Evolutionary conservation across 805 yeast species (phyloP).

Genomic region (Phaffomyces opuntiae): DNA sequence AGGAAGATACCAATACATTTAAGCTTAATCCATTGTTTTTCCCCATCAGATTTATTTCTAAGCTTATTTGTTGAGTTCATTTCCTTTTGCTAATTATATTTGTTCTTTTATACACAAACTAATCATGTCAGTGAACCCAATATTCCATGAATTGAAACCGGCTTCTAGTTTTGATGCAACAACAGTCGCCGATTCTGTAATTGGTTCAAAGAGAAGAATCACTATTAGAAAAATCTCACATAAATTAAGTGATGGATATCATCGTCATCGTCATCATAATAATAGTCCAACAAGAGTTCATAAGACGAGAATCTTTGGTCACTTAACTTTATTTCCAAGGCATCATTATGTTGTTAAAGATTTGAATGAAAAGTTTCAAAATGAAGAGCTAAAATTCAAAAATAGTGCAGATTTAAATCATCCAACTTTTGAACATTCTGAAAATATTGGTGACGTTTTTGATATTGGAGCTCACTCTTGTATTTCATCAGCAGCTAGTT

Average conservation of each 20-base stretch:
- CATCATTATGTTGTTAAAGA: not conserved
- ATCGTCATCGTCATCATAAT: not conserved
- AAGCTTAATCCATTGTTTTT: not conserved
- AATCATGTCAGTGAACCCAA: conserved; percentile 1
- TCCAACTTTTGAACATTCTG: conserved; percentile 1
- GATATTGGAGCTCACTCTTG: not conserved
- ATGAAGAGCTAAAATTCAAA: not conserved
- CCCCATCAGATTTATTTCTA: not conserved
- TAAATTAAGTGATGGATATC: conserved; percentile 1
- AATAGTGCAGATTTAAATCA: conserved; percentile 4
- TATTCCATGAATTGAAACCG: conserved; percentile 1
- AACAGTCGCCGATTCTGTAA: not conserved
- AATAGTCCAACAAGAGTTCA: not conserved
- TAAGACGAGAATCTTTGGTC: not conserved
- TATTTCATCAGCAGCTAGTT: conserved; percentile 4
- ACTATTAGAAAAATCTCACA: conserved; percentile 6
- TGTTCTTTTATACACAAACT: not conserved
- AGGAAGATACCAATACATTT: not conserved
- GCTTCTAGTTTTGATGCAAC: not conserved
- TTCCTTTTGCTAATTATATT: no score
- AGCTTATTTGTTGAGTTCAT: no score
- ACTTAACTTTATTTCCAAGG: not conserved
- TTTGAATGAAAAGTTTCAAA: not conserved
- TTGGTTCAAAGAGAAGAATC: not conserved
- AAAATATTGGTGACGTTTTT: not conserved